Evolutionary conservation across 208 protist genomes (phyloP), one percentile per base, ranked within the genome.

Genomic region (Perkinsela sp.): DNA sequence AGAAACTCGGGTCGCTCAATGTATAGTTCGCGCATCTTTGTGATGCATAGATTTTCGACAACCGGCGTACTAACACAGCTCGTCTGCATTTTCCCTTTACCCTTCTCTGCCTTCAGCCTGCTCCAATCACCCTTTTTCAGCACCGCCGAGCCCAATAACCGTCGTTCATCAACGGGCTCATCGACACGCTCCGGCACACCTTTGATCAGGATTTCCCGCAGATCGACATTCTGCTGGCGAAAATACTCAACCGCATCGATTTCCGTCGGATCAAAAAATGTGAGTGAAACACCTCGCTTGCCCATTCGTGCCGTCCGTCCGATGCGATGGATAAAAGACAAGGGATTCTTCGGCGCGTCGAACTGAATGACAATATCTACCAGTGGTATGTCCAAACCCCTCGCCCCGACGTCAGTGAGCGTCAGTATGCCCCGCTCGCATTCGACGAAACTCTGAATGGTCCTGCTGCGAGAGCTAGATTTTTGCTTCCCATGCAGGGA

Each of bases 351-450:
- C 28, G 95, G 94, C 28, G 94, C 85, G 76, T 98, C 95, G 75
- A 93, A 97, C 85, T 98, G 96, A 40, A 97, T 74, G 16, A 98
- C 95, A 57, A 87, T 84, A 65, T 88, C 80, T 28, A 98, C 86
- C 31, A 80, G 80, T 1, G 93, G 90, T 30, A 98, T 89, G 77
- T 98, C 95, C 15, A 97, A 74, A 15, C 94, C 94, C 57, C 94
- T 82, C 0, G 93, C 91, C 1, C 90, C 92, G 30, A 93, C 85
- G 70, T 90, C 95, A 48, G 95, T 98, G 69, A 88, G 94, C 13
- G 98, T 79, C 2, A 98, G 79, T 66, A 98, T 87, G 70, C 83
- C 82, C 30, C 76, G 71, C 15, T 68, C 69, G 13, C 75, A 66
- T 69, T 77, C 79, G 30, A 77, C 88, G 28, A 88, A 80, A 31